Evolutionary conservation across 2,329 filamentous ascomycete species (phyloP), one percentile per base, ranked within the genome.

Genomic region (Chaetomiaceae sp.): DNA sequence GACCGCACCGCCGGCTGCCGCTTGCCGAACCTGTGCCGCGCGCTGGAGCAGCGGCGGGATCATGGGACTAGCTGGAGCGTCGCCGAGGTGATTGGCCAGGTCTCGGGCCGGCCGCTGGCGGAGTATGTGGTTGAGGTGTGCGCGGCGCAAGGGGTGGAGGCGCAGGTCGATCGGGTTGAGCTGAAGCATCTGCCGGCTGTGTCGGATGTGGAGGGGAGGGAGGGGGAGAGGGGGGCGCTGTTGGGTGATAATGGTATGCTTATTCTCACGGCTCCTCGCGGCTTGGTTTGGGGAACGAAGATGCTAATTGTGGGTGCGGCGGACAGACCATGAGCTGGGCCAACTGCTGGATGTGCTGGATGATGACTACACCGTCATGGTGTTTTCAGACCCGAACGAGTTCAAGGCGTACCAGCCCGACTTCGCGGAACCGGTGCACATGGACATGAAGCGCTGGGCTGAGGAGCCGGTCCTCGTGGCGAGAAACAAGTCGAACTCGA

Each of bases 351-450:
- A 71, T 3, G 60, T 64, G 30, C 59, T 67, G 22, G 58, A 60
- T 15, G 66, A 68, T 35, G 75, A 73, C 30, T 91, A 86, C 66
- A 93, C 87, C 0, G 74, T 95, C 46, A 69, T 95, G 52, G 88
- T 89, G 64, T 75, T 81, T 38, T 86, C 84, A 7, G 82, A 79
- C 0, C 79, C 83, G 1, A 61, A 65, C 53, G 68, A 71, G 49
- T 65, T 65, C 46, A 65, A 66, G 56, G 60, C 72, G 12, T 93
- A 94, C 64, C 77, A 87, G 55, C 70, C 81, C 36, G 72, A 81
- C 3, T 84, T 85, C 58, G 69, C 75, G 45, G 75, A 81, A 41
- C 66, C 75, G 11, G 61, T 85, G 40, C 85, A 86, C 58, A 78
- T 81, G 63, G 86, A 91, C 52, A 67, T 93, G 54, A 93, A 87